Evolutionary conservation across 2,329 filamentous ascomycete genomes (phyloP), one percentile per base, ranked within the genome.

Genomic region (Fusarium staphyleae): DNA sequence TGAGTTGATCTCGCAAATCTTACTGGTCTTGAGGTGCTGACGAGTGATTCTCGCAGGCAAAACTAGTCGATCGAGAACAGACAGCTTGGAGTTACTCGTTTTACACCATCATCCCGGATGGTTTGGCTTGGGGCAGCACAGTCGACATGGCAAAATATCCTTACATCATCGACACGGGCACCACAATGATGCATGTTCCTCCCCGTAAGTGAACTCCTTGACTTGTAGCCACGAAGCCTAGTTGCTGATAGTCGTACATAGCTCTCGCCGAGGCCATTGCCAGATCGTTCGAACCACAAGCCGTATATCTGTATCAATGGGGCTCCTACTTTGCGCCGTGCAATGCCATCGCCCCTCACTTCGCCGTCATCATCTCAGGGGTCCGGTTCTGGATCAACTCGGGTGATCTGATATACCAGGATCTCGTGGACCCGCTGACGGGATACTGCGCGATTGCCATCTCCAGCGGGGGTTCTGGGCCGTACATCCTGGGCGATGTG

Each of bases 91-190:
- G 75, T 52, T 78, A 78, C 52, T 81, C 80, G 3, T 83, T 80
- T 65, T 83, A 83, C 61, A 82, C 81, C 14, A 75, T 83, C 49
- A 70, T 82, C 40, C 77, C 78, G 1, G 78, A 81, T 48, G 80
- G 79, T 3, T 71, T 81, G 52, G 67, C 69, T 54, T 81, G 74
- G 64, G 79, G 74, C 18, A 69, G 72, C 33, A 76, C 71, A 4
- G 75, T 69, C 2, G 75, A 78, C 53, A 69, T 63, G 14, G 74
- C 70, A 28, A 78, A 75, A 61, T 78, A 76, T 46, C 78, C 78
- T 4, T 81, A 77, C 62, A 79, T 83, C 44, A 70, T 83, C 42
- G 81, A 83, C 66, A 81, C 77, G 13, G 79, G 78, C 26, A 82
- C 81, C 2, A 79, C 80, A 0, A 73, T 81, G 64, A 78, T 77